These are phyloP conservation scores for Metschnikowia koreensis DNA, from an alignment of 805 yeast species.

Conservation along the genomic window DNA sequence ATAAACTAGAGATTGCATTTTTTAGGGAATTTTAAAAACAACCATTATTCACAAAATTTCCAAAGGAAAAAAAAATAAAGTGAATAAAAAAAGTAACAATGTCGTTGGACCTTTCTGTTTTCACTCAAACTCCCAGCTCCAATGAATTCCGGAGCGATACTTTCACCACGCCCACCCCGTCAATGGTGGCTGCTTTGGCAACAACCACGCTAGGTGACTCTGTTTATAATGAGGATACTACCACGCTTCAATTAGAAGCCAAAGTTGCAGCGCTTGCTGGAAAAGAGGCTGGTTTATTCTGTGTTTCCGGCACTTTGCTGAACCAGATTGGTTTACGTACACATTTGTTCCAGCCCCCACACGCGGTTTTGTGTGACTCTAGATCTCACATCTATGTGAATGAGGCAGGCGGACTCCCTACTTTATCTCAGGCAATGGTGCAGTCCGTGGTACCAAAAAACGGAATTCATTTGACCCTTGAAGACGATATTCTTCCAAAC, in stretches of 20 bases:
- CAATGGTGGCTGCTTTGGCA: constrained; percentile 18
- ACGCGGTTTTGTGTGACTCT: constrained; percentile 38
- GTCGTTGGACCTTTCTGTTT: constrained; percentile 13
- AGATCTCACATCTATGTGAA: constrained; percentile 36
- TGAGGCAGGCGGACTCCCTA: constrained; percentile 45
- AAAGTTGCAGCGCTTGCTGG: constrained; percentile 38
- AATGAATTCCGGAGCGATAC: constrained; percentile 22
- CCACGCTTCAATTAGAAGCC: constrained; percentile 33
- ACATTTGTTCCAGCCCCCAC: constrained; percentile 42
- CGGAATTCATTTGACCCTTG: constrained; percentile 35
- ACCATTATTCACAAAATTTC: too few relatives aligned
- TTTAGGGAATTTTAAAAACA: too few relatives aligned
- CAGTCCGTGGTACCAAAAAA: constrained; percentile 38
- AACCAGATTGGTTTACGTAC: constrained; percentile 41
- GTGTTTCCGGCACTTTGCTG: constrained; percentile 43
- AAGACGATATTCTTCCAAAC: constrained; percentile 37
- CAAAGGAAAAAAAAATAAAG: too few relatives aligned
- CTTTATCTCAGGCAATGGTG: constrained; percentile 43
- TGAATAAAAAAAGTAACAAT: not conserved
- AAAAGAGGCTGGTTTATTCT: constrained; percentile 39
- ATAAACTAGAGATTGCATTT: too few relatives aligned
- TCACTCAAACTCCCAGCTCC: constrained; percentile 12
- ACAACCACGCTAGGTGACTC: constrained; percentile 40
- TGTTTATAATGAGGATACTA: constrained; percentile 41
- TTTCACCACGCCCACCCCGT: constrained; percentile 22